A percentile compares a stretch with the other conserved stretches of the same genome.
Evolutionary conservation across 1,284 basidiomycete species (phyloP).

Genomic region (Phlebopus sp.): DNA sequence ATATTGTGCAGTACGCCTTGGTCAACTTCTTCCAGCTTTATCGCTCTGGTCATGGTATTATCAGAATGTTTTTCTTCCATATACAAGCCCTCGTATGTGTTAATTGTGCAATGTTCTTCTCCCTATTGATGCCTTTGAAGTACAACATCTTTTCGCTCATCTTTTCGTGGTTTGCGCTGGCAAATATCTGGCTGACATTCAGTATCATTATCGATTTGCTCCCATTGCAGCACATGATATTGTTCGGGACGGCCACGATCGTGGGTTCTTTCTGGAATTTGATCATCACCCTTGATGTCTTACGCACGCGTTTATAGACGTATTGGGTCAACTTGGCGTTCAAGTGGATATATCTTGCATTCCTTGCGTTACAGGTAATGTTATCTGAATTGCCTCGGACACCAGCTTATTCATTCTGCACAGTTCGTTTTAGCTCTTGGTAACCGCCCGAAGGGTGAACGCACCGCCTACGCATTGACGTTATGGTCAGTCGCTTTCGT

Average conservation of each 20-base stretch:
- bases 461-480: conserved; percentile 76
- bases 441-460: conserved; percentile 95
- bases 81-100: conserved; percentile 78
- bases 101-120: not conserved
- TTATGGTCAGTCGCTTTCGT: conserved; percentile 53
- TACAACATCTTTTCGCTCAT: conserved; percentile 78
- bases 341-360: conserved; percentile 87
- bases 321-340: conserved; percentile 85
- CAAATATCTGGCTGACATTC: conserved; percentile 95
- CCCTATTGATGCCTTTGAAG: conserved; percentile 33
- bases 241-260: conserved; percentile 67
- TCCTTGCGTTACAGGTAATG: conserved; percentile 65
- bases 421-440: conserved; percentile 94
- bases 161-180: conserved; percentile 91
- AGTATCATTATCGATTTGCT: conserved; percentile 92
- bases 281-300: conserved; percentile 6
- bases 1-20: conserved; percentile 68
- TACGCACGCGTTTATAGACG: conserved; percentile 56
- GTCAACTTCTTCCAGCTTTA: conserved; percentile 94
- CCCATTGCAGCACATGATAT: conserved; percentile 58
- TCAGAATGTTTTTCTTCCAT: conserved; percentile 95
- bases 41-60: conserved; percentile 76
- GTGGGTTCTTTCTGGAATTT: conserved; percentile 41
- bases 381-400: not conserved
- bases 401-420: conserved; percentile 3